Percentiles rank a stretch among this genome's conserved stretches.
Evolutionary conservation across 345 rosid species (phyloP).

Genomic region (Arabidopsis suecica): DNA sequence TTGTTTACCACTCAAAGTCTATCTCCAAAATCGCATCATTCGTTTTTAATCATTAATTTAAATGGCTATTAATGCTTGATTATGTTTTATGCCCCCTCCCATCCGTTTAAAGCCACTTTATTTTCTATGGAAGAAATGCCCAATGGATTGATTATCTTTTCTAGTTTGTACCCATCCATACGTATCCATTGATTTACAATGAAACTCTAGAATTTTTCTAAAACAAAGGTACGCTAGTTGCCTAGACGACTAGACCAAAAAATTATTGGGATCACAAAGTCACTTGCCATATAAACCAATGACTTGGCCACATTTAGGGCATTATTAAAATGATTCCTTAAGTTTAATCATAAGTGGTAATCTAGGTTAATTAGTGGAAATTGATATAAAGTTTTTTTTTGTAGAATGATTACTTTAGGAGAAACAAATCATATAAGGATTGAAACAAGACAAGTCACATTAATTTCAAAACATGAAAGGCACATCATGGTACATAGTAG

Average conservation of each 20-base stretch:
- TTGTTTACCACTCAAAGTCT: conserved; percentile 42
- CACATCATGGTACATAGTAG: neutral
- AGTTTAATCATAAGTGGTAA: neutral
- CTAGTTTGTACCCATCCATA: conserved; percentile 3
- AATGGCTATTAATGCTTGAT: conserved; percentile 31
- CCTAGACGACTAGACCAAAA: neutral
- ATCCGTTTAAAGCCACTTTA: conserved; percentile 38
- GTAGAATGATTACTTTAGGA: neutral
- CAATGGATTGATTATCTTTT: neutral
- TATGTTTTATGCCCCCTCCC: conserved; percentile 41
- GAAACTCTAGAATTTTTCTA: neutral
- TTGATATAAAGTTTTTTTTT: neutral
- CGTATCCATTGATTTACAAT: neutral
- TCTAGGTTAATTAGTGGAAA: neutral
- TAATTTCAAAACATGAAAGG: neutral
- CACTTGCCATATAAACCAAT: conserved; percentile 8
- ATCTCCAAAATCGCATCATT: conserved; percentile 39
- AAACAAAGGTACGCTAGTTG: conserved; percentile 5
- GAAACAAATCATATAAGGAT: neutral
- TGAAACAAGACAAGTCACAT: neutral
- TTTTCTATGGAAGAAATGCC: neutral
- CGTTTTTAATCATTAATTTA: conserved; percentile 30
- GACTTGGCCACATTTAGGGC: conserved; percentile 11
- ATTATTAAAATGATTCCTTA: conserved; percentile 1
- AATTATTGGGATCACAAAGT: neutral